Evolutionary conservation across 441 rosid species (phyloP).

Genomic region (Populus hybrid): DNA sequence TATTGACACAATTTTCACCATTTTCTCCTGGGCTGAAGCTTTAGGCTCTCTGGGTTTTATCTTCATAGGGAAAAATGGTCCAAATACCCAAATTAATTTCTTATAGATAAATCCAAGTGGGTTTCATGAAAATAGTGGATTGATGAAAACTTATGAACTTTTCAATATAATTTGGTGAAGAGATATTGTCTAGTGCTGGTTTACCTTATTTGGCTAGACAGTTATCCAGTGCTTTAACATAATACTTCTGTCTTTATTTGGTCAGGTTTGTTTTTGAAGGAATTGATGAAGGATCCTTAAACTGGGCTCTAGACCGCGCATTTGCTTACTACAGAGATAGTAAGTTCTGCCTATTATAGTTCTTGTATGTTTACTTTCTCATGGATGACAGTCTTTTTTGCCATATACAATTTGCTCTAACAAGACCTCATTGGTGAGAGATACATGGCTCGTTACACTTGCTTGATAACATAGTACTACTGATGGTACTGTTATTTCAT

Average conservation of each 20-base stretch:
- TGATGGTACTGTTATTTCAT: background rate
- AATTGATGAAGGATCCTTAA: slow-evolving; percentile 52
- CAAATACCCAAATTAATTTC: background rate
- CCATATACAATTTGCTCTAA: background rate
- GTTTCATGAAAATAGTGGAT: background rate
- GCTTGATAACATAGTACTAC: background rate
- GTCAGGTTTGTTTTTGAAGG: slow-evolving; percentile 57
- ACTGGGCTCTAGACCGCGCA: slow-evolving; percentile 49
- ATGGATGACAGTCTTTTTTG: background rate
- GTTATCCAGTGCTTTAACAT: background rate
- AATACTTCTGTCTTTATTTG: background rate
- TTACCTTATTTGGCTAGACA: background rate
- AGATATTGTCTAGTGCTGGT: background rate
- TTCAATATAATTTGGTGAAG: background rate
- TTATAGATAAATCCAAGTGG: background rate
- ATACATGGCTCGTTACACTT: background rate
- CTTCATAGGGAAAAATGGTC: background rate
- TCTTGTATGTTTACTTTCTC: background rate
- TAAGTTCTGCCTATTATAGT: slow-evolving; percentile 24
- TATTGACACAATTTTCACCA: background rate
- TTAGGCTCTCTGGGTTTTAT: background rate
- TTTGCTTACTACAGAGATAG: slow-evolving; percentile 40
- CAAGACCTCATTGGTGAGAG: background rate
- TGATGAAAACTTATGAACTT: background rate
- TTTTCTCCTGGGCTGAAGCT: background rate